Percentiles rank a stretch among this genome's conserved stretches.
phyloP scores from a whole-genome alignment of 2,329 filamentous ascomycete species.

The Mollisiaceae sp. region DNA sequence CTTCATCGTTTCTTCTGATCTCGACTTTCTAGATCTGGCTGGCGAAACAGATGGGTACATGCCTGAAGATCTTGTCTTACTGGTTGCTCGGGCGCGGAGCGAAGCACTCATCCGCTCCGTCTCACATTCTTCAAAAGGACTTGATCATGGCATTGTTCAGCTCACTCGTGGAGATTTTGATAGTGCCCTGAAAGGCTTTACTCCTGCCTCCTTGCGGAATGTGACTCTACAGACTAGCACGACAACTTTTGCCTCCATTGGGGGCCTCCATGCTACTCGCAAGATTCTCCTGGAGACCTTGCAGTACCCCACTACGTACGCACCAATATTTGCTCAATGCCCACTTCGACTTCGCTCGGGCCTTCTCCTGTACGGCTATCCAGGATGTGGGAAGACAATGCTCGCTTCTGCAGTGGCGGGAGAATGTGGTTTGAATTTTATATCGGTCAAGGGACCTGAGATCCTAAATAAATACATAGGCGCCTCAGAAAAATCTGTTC shows the following conservation, averaged over 20 bases:
- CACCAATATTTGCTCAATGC: slow-evolving; percentile 95
- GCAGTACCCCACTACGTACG: slow-evolving; percentile 97
- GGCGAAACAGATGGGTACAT: slow-evolving; percentile 97
- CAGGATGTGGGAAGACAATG: slow-evolving; percentile 95
- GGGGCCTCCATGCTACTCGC: slow-evolving; percentile 83
- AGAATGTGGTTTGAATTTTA: slow-evolving; percentile 97
- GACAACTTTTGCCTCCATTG: slow-evolving; percentile 90
- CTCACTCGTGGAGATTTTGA: slow-evolving; percentile 80
- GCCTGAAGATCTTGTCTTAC: slow-evolving; percentile 87
- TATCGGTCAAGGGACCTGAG: slow-evolving; percentile 96
- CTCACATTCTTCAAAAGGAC: slow-evolving; percentile 47
- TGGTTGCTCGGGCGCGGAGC: slow-evolving; percentile 86
- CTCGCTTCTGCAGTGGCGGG: slow-evolving; percentile 96
- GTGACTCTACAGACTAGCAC: slow-evolving; percentile 93
- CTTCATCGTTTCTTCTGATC: slow-evolving; percentile 74
- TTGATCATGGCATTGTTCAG: slow-evolving; percentile 59
- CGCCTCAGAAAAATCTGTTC: slow-evolving; percentile 93
- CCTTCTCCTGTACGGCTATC: slow-evolving; percentile 90
- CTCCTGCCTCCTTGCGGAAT: slow-evolving; percentile 90
- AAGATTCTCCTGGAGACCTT: slow-evolving; percentile 93
- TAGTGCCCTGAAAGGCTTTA: slow-evolving; percentile 87
- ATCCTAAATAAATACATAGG: slow-evolving; percentile 99
- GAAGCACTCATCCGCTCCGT: slow-evolving; percentile 91
- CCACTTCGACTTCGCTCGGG: slow-evolving; percentile 93
- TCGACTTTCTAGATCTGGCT: slow-evolving; percentile 92